Conservation (phyloP, 208 protist genomes). For the Zelonia costaricensis region DNA sequence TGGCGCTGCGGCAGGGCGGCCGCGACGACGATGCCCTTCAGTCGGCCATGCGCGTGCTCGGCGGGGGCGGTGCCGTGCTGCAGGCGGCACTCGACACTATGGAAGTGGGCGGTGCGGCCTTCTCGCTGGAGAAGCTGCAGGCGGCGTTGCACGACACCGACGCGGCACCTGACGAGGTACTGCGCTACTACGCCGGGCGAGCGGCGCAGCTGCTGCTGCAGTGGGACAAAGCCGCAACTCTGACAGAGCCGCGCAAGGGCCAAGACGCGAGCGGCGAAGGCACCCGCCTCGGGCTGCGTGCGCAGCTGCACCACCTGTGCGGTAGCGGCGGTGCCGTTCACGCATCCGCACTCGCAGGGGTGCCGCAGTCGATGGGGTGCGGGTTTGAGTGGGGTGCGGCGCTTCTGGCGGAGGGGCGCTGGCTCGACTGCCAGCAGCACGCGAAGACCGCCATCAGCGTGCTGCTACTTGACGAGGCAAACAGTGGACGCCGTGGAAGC, state of each 20-base stretch:
- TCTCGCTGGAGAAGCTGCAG: background rate
- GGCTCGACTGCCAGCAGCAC: constrained; percentile 4
- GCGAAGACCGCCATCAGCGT: background rate
- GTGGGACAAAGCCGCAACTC: background rate
- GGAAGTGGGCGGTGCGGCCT: constrained; percentile 2
- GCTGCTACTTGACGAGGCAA: no score
- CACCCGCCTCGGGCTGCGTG: background rate
- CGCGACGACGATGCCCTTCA: constrained; percentile 1
- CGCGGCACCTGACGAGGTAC: constrained; percentile 4
- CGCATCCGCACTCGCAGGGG: no score
- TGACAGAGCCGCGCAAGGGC: background rate
- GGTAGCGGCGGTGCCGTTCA: no score
- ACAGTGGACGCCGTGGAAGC: no score
- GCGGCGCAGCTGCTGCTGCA: constrained; percentile 1
- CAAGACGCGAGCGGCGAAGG: background rate
- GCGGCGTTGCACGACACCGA: no score
- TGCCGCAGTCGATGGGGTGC: no score
- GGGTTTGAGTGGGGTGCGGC: constrained; percentile 3
- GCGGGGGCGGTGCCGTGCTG: background rate
- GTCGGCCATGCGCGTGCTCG: background rate
- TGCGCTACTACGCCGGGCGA: constrained; percentile 6
- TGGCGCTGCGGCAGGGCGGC: constrained; percentile 1
- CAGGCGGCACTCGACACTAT: constrained; percentile 1
- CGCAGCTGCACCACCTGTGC: constrained; percentile 5
- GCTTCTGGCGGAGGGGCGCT: constrained; percentile 4